Evolutionary conservation across 2,329 filamentous ascomycete species (phyloP), one percentile per base, ranked within the genome.

Genomic region (Ceratocystis papillata): DNA sequence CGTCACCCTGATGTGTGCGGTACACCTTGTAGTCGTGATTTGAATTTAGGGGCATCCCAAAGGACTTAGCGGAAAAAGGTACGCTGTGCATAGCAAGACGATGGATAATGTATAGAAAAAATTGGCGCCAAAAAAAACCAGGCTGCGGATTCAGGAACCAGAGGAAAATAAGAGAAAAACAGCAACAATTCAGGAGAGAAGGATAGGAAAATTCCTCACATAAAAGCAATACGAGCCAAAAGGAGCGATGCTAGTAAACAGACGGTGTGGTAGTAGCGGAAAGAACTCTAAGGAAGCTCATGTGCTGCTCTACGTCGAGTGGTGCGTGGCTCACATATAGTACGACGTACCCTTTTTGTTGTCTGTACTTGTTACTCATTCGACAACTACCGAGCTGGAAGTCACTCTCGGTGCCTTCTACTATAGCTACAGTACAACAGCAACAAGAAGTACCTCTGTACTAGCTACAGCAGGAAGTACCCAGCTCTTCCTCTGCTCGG

Each of bases 331-430:
- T 25, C 22, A 6, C 15, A 15, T 15, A n/a, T 15, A 53, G 48
- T 4, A 10, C 48, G 3, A 20, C n/a, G 17, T 53, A 22, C 22
- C 8, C 48, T 53, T 25, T 10, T 22, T 6, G 17, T 20, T 5
- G 8, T 53, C 8, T 10, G 2, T 53, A 28, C 48, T 53, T 53
- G 48, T 1, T 28, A 2, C 12, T 15, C 48, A 53, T 15, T 53
- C 48, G 20, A 53, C 55, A 59, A 59, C 55, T 59, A 20, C 55
- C 55, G 55, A 59, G 55, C 55, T 59, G 55, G 25, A 59, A 59
- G 55, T 59, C 55, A 37, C 55, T 59, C 8, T 2, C 25, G 7
- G 20, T 8, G 55, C 55, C 55, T n/a, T 59, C 28, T 10, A 37
- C 55, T 37, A n/a, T 10, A 30, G 17, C 55, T n/a, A 17, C 5